These are phyloP conservation scores for Kregervanrija delftensis DNA, from an alignment of 805 yeast species.

Conservation along the genomic window DNA sequence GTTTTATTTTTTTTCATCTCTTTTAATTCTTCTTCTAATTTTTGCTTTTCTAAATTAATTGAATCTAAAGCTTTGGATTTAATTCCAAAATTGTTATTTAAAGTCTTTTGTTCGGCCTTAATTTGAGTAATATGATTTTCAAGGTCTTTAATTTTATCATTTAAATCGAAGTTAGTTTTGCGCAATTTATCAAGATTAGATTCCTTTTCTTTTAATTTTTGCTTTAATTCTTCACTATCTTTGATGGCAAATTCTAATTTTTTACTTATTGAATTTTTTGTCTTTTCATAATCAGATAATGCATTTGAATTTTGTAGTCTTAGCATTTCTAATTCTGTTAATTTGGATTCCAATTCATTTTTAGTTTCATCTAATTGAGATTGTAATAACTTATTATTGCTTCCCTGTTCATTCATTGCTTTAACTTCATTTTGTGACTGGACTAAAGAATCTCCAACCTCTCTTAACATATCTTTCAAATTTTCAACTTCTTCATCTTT, in stretches of 20 bases:
- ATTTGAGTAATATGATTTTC: conserved; percentile 12
- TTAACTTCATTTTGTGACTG: conserved; percentile 57
- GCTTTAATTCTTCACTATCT: conserved; percentile 15
- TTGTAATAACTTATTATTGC: conserved; percentile 1
- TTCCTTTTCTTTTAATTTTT: conserved; percentile 10
- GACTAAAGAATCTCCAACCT: conserved; percentile 76
- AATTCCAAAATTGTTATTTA: conserved; percentile 15
- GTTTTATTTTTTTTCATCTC: conserved; percentile 35
- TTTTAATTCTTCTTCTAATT: conserved; percentile 17
- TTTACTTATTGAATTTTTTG: conserved; percentile 20
- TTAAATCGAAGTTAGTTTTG: conserved; percentile 11
- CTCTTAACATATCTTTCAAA: conserved; percentile 67
- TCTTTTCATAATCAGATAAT: conserved; percentile 28
- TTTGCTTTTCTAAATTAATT: conserved; percentile 26
- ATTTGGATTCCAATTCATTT: conserved; percentile 6
- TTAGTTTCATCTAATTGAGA: conserved; percentile 2
- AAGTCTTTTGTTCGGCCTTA: conserved; percentile 23
- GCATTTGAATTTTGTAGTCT: conserved; percentile 32
- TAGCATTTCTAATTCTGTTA: conserved; percentile 23
- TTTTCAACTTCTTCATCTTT: conserved; percentile 60
- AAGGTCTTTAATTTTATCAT: not conserved
- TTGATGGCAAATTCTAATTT: conserved; percentile 15
- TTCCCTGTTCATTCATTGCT: conserved; percentile 15
- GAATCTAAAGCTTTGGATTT: too few species aligned
- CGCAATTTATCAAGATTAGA: conserved; percentile 15